Conservation (phyloP, 169 alveolate genomes). For the Cryptosporidium sp. region DNA sequence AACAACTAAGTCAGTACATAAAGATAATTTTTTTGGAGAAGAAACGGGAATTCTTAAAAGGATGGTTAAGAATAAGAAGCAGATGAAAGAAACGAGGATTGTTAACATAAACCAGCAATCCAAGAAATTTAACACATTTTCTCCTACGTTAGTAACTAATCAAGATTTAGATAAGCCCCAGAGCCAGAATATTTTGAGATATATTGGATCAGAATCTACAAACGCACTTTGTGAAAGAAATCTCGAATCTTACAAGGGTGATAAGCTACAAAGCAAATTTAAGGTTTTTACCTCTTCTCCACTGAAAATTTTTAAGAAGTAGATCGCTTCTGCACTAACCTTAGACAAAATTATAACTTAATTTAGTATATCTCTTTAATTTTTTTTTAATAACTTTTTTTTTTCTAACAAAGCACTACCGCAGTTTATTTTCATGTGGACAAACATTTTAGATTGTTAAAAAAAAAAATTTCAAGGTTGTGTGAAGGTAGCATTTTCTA, state of each 20-base stretch:
- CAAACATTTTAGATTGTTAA: not conserved
- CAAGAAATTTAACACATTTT: not conserved
- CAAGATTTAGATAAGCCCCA: not conserved
- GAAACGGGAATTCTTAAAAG: constrained; percentile 18
- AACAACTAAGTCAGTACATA: not conserved
- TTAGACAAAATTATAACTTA: not conserved
- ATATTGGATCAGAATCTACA: not conserved
- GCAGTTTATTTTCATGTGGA: constrained; percentile 28
- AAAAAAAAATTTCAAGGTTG: not conserved
- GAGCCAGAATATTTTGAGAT: not conserved
- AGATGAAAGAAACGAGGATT: constrained; percentile 30
- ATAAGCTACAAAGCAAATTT: not conserved
- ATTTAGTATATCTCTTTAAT: not conserved
- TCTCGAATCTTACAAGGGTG: constrained; percentile 3
- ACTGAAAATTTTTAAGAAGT: constrained; percentile 35
- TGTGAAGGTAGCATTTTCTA: not conserved
- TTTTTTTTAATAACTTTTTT: not conserved
- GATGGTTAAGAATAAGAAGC: constrained; percentile 12
- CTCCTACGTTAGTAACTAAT: constrained; percentile 16
- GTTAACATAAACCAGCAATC: constrained; percentile 6
- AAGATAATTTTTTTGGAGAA: not conserved
- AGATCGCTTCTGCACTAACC: not conserved
- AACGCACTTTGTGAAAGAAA: not conserved
- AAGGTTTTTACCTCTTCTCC: constrained; percentile 26
- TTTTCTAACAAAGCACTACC: not conserved